phyloP scores from a whole-genome alignment of 176 grass and related monocot species.

The Pharus latifolius region DNA sequence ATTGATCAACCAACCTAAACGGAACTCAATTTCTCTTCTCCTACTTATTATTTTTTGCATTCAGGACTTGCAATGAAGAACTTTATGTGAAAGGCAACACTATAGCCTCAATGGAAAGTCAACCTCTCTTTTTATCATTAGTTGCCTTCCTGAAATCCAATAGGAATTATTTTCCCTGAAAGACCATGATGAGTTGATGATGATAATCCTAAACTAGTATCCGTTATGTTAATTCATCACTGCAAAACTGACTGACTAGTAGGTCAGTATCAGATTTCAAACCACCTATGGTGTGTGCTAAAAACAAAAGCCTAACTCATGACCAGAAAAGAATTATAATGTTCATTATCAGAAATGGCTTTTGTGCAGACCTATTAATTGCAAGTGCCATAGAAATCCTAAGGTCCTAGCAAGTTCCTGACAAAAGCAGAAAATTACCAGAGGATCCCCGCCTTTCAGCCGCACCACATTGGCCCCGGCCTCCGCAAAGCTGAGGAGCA shows the following conservation, averaged over 20 bases:
- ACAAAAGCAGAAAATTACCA: slow-evolving; percentile 35
- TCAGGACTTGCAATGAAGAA: neutral
- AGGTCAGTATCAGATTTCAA: neutral
- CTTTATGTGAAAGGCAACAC: neutral
- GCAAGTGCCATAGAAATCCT: neutral
- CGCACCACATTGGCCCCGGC: slow-evolving; percentile 92
- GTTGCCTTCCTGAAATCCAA: neutral
- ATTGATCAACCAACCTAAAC: neutral
- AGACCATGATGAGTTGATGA: neutral
- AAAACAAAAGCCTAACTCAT: neutral
- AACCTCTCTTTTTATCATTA: neutral
- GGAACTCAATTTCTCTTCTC: neutral
- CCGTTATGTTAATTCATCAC: neutral
- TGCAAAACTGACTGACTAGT: neutral
- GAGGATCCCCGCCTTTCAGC: slow-evolving; percentile 89
- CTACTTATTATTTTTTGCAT: neutral
- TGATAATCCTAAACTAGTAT: neutral
- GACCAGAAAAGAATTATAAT: neutral
- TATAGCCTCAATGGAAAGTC: neutral
- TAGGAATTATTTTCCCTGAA: neutral
- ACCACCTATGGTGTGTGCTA: neutral
- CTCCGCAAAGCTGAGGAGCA: slow-evolving; percentile 90
- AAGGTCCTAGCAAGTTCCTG: neutral
- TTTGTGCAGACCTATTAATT: no score
- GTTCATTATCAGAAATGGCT: neutral